Base-by-base conservation (phyloP, 345 rosid species). In the Camelina sativa region DNA sequence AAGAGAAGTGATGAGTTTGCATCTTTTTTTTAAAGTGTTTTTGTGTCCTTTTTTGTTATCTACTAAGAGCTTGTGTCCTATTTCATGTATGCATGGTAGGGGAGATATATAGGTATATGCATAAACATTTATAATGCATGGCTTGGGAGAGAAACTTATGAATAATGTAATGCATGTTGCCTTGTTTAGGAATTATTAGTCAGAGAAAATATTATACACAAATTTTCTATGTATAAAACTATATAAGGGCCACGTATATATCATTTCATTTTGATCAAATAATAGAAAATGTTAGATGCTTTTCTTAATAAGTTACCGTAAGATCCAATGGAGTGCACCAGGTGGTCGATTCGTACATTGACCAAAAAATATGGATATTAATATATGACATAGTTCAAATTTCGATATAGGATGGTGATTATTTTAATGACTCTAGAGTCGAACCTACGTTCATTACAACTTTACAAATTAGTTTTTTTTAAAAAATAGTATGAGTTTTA, bases 161-260 rank as follows among this genome's bases (percentile, higher is more conserved):
- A 76, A 68, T 68, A 69, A 61, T 76, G 56, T 60, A 69, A 51
- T 76, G 75, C 71, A 76, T 69, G 80, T 62, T 69, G 71, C 59
- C 23, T 62, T 69, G 51, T 69, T 43, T 44, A 47, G 4, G 65
- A 76, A 76, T 62, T 69, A 76, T 55, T 69, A n/a, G 59, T 9
- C 19, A 10, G 52, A 47, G 41, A 15, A 2, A 23, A 65, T 23
- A 56, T 74, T 51, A 28, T 25, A 51, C 46, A 28, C 17, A 57
- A 3, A 3, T 23, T 61, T 0, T 28, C 4, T 28, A 28, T 1
- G 3, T 53, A 8, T 25, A 4, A 9, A 65, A 44, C 52, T 58
- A 48, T 35, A 35, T 46, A 74, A 10, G 22, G 13, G 7, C 23
- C 23, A 32, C 10, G 59, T 47, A 74, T 48, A 58, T 16, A 37